These are phyloP conservation scores for Hymenoscyphus scutula DNA, from an alignment of 2,329 filamentous ascomycete genomes.

Conservation along the genomic window DNA sequence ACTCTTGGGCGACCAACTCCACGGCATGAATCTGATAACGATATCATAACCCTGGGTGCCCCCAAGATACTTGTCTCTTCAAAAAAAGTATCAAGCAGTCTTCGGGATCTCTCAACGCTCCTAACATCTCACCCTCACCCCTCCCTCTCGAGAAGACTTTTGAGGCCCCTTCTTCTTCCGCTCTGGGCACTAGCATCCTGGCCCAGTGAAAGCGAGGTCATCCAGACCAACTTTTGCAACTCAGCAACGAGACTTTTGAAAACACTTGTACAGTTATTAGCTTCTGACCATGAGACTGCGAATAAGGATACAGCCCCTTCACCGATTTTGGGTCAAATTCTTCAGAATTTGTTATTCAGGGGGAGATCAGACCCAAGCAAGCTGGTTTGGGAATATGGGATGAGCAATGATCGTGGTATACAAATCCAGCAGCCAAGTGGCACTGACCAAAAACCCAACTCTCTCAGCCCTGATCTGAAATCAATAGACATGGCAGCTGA, in stretches of 20 bases:
- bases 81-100: constrained; percentile 47
- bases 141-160: constrained; percentile 59
- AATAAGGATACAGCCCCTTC: neutral
- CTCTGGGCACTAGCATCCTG: constrained; percentile 63
- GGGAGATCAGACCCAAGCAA: constrained; percentile 41
- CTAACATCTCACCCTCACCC: constrained; percentile 65
- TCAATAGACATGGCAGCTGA: constrained; percentile 43
- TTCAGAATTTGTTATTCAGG: constrained; percentile 54
- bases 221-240: constrained; percentile 42
- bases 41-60: constrained; percentile 22
- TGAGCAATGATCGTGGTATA: constrained; percentile 47
- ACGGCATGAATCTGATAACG: constrained; percentile 3
- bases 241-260: constrained; percentile 52
- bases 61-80: constrained; percentile 40
- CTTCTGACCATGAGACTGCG: constrained; percentile 28
- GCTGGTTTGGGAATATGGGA: constrained; percentile 53
- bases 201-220: constrained; percentile 37
- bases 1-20: constrained; percentile 10
- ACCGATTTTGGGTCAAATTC: constrained; percentile 47
- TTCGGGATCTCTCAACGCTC: constrained; percentile 56
- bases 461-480: constrained; percentile 18
- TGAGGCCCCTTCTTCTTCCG: constrained; percentile 56
- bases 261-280: constrained; percentile 57
- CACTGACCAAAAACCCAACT: neutral
- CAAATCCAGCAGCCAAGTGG: constrained; percentile 43